Base-by-base conservation (phyloP, 176 grass and related monocot species). In the Ampelocalamus luodianensis region DNA sequence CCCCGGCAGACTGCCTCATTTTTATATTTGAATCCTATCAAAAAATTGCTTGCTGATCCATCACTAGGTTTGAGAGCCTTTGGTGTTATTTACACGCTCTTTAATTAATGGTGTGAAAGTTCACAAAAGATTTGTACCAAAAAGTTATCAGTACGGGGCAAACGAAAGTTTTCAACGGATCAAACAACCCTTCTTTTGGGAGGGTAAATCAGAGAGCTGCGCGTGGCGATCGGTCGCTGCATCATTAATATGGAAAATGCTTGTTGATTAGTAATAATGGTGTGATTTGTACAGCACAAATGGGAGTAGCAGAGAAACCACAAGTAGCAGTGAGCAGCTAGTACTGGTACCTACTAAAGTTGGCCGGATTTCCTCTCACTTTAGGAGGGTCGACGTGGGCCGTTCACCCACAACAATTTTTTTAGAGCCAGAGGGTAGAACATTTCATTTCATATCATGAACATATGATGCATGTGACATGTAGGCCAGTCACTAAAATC, bases 211-310 rank as follows among this genome's bases (percentile, higher is more conserved):
- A 62, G 54, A 6, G 72, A 20, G 43, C 54, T n/a, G 44, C 73
- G 80, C 73, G 86, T 83, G 86, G 79, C 72, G 29, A 42, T 12
- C 22, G 5, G 63, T 49, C 65, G 26, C 51, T 10, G 63, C 15
- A 15, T 54, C 85, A 70, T 71, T 44, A 43, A 32, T 53, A 42
- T 26, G 73, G 51, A 36, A 71, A 83, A 32, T 11, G 73, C 48
- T 51, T 51, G 54, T 71, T 50, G 29, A 39, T 64, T 37, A 46
- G 48, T 79, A 37, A 37, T 79, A 24, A 23, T 22, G 16, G 24
- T 0, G 4, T 24, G 18, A 39, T 61, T 58, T n/a, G 18, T 3
- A 15, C 63, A 71, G 5, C 0, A 27, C 23, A 10, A 45, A 14
- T 38, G 32, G 32, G 32, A 34, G 32, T 34, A 34, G 32, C 32